These are phyloP conservation scores for Prunus salicina DNA, from an alignment of 306 rosid species.

Conservation along the genomic window DNA sequence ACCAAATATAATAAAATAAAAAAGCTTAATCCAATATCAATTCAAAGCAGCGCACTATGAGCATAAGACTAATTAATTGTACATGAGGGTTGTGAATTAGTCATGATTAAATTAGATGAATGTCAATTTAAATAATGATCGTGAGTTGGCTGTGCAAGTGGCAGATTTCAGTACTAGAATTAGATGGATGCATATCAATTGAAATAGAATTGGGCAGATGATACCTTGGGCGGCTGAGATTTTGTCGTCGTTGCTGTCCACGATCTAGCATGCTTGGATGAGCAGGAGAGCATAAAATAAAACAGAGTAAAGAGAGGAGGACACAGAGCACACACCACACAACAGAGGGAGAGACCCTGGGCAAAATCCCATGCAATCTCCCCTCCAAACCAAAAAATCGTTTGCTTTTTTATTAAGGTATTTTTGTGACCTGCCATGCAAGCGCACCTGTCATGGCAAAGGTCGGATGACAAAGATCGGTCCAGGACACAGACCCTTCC, in stretches of 20 bases:
- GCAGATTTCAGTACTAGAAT: not conserved
- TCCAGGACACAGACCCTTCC: slow-evolving; percentile 5
- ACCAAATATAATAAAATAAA: too few species aligned
- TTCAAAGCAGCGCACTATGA: too few species aligned
- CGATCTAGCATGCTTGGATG: not conserved
- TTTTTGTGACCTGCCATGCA: slow-evolving; percentile 77
- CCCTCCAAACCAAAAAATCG: slow-evolving; percentile 34
- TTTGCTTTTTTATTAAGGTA: slow-evolving; percentile 38
- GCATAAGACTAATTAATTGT: too few species aligned
- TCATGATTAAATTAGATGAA: too few species aligned
- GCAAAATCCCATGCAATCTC: slow-evolving; percentile 63
- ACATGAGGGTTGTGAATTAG: too few species aligned
- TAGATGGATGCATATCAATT: not conserved
- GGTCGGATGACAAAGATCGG: slow-evolving; percentile 70
- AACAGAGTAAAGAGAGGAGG: not conserved
- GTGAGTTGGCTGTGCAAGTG: not conserved
- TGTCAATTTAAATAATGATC: too few species aligned
- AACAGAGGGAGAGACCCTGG: slow-evolving; percentile 52
- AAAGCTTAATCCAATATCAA: too few species aligned
- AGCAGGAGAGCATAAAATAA: not conserved
- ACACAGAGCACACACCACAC: slow-evolving; percentile 26
- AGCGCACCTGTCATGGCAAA: slow-evolving; percentile 98
- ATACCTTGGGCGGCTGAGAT: not conserved
- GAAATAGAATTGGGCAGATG: not conserved
- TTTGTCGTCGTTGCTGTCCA: not conserved